Evolutionary conservation across 1,284 basidiomycete genomes (phyloP).

Genomic region (Pascua guehoae): DNA sequence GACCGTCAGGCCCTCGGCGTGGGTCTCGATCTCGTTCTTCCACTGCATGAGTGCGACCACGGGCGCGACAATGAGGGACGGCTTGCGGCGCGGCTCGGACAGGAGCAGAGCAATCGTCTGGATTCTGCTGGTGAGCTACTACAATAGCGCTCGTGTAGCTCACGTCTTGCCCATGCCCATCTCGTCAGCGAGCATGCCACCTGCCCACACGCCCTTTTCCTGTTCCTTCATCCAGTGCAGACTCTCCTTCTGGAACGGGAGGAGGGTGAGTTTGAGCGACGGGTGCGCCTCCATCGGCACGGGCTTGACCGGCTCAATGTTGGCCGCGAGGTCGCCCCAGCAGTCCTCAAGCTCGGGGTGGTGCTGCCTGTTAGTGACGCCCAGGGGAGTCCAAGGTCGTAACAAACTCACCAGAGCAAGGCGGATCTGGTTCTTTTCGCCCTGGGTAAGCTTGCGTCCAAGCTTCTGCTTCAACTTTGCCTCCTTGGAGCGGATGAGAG

Average conservation of each 20-base stretch:
- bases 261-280: slow-evolving; percentile 63
- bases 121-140: slow-evolving; percentile 60
- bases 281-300: slow-evolving; percentile 72
- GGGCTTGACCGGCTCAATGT: slow-evolving; percentile 63
- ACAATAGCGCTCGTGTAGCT: slow-evolving; percentile 6
- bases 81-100: slow-evolving; percentile 60
- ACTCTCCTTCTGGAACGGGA: slow-evolving; percentile 83
- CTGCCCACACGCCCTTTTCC: slow-evolving; percentile 80
- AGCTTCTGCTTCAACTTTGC: slow-evolving; percentile 55
- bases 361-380: slow-evolving; percentile 28
- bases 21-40: slow-evolving; percentile 86
- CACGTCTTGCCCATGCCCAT: slow-evolving; percentile 82
- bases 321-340: slow-evolving; percentile 80
- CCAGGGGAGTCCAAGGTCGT: slow-evolving; percentile 2
- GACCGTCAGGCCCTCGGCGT: slow-evolving; percentile 71
- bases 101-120: slow-evolving; percentile 91
- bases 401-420: slow-evolving; percentile 53
- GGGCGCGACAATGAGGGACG: slow-evolving; percentile 90
- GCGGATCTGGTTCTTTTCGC: slow-evolving; percentile 69
- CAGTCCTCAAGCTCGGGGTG: slow-evolving; percentile 70
- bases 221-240: slow-evolving; percentile 95
- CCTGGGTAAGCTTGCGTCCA: slow-evolving; percentile 71
- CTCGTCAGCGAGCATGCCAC: slow-evolving; percentile 82
- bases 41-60: slow-evolving; percentile 99
- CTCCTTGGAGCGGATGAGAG: slow-evolving; percentile 53